phyloP scores from a whole-genome alignment of 768 basidiomycete genomes.

The Pleurotus sapidus region DNA sequence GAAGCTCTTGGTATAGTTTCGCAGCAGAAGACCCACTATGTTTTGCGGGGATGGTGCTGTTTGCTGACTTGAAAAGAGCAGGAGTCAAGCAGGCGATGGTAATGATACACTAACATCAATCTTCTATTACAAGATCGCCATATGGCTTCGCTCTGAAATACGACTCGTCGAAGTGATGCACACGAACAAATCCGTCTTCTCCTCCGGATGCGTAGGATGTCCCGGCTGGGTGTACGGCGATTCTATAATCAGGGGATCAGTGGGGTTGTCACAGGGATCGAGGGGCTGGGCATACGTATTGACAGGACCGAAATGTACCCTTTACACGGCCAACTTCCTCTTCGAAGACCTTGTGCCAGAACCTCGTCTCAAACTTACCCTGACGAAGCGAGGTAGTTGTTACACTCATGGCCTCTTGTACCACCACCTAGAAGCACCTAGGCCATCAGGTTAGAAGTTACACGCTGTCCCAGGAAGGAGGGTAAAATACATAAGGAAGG shows the following conservation, averaged over 20 bases:
- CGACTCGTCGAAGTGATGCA: constrained; percentile 92
- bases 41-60: too few relatives aligned
- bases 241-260: constrained; percentile 41
- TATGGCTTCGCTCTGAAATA: constrained; percentile 93
- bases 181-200: constrained; percentile 93
- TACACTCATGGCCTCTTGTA: constrained; percentile 96
- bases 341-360: constrained; percentile 97
- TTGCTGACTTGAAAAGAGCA: too few relatives aligned
- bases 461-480: background rate
- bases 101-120: constrained; percentile 25
- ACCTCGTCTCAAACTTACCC: constrained; percentile 96
- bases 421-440: constrained; percentile 93
- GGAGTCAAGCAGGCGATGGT: too few relatives aligned
- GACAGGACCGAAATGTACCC: constrained; percentile 95
- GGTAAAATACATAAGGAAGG: constrained; percentile 70
- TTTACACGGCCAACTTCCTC: constrained; percentile 97
- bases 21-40: too few relatives aligned
- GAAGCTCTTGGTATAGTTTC: too few relatives aligned
- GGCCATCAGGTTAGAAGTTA: background rate
- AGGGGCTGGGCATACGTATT: constrained; percentile 71
- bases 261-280: background rate
- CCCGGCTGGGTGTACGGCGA: constrained; percentile 90
- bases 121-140: constrained; percentile 74
- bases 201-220: constrained; percentile 90
- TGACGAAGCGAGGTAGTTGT: constrained; percentile 92